Base-by-base conservation (phyloP, 2,329 filamentous ascomycete species). In the Trichophyton rubrum region DNA sequence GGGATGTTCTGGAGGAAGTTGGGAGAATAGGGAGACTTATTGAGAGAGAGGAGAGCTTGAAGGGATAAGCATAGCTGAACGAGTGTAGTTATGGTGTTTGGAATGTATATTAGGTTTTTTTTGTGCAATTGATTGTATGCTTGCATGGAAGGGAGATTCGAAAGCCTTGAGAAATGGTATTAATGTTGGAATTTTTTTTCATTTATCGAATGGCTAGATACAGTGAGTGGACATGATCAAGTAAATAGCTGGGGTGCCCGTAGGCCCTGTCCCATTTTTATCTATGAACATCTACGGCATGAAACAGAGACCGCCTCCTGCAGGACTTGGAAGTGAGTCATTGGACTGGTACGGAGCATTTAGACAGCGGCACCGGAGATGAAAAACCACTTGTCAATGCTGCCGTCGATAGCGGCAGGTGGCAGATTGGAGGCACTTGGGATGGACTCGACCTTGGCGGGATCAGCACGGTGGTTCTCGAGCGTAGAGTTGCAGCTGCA, bases 351-450 rank as follows among this genome's bases (percentile, higher is more conserved):
- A 43, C 7, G 20, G 5, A 6, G n/a, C 15, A n/a, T 13, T 79
- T 88, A 92, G 70, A 87, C 82, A 69, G 90, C 89, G 73, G 93
- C 93, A 77, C 93, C 93, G 76, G 90, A 96, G 79, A 99, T 99
- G 85, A 97, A 99, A 88, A 99, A 99, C 93, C 93, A 99, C 86
- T 99, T 99, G 85, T 99, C 93, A 73, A 97, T 96, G 78, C 87
- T 95, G 74, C 85, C 83, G 74, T 99, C 93, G 70, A 99, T 96
- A 72, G 92, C 91, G 67, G 87, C 92, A 63, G 93, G 85, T 60
- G 83, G 75, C 62, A 95, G 80, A 71, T 95, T 86, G 84, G 96
- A 83, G 78, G 88, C 81, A 65, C 82, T 72, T 63, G 90, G 89
- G 67, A 99, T 85, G 38, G 40, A 2, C 65, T 86, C 85, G 65